Percentiles rank a stretch among this genome's conserved stretches.
These are phyloP conservation scores for Trichoderma asperellum DNA, from an alignment of 2,329 filamentous ascomycete genomes.

Conservation along the genomic window DNA sequence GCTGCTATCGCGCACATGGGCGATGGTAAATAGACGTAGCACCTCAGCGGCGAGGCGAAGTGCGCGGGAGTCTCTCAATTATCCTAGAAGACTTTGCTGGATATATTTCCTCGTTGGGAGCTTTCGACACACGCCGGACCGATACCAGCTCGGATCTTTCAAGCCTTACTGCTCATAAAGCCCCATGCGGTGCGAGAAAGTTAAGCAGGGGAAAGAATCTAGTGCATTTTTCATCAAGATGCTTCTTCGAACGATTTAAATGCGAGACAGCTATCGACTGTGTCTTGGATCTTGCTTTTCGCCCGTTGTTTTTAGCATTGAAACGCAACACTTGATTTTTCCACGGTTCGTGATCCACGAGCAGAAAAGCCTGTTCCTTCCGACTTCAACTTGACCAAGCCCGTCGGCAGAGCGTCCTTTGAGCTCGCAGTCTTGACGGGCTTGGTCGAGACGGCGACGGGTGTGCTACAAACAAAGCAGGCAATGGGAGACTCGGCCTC, in stretches of 20 bases:
- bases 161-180: not conserved
- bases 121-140: not conserved
- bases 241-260: not conserved
- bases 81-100: too few relatives aligned
- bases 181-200: too few relatives aligned
- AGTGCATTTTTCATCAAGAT: not conserved
- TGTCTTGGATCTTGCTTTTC: not conserved
- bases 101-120: too few relatives aligned
- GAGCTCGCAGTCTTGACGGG: slow-evolving; percentile 46
- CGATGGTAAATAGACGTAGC: not conserved
- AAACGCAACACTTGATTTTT: slow-evolving; percentile 78
- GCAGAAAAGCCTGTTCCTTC: slow-evolving; percentile 94
- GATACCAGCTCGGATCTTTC: not conserved
- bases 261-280: not conserved
- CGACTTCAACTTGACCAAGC: slow-evolving; percentile 76
- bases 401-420: slow-evolving; percentile 66
- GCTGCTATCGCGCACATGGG: not conserved
- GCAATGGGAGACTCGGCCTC: slow-evolving; percentile 51
- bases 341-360: slow-evolving; percentile 80
- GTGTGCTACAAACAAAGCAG: slow-evolving; percentile 87
- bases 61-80: not conserved
- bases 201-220: too few relatives aligned
- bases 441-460: slow-evolving; percentile 68
- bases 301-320: slow-evolving; percentile 62
- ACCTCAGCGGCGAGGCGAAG: not conserved